phyloP scores from a whole-genome alignment of 2,329 filamentous ascomycete species.

The Lachnellula arida region DNA sequence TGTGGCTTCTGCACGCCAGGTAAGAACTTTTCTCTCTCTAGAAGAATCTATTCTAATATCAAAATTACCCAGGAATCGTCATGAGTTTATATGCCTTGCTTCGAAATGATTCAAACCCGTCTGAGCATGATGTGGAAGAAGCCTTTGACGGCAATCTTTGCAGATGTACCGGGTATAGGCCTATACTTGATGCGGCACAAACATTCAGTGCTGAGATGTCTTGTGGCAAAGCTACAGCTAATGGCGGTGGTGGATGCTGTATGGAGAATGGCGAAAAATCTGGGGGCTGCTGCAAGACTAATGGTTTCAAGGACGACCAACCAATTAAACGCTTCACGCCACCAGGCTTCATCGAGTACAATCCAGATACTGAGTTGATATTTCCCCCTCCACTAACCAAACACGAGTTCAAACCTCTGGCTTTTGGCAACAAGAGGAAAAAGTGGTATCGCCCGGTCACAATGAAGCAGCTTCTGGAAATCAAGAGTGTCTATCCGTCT shows the following conservation, averaged over 20 bases:
- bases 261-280: slow-evolving; percentile 56
- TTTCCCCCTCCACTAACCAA: slow-evolving; percentile 84
- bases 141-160: slow-evolving; percentile 97
- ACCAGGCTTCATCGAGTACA: slow-evolving; percentile 91
- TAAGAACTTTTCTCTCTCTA: too few relatives aligned
- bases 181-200: slow-evolving; percentile 90
- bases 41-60: too few relatives aligned
- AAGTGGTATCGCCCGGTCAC: slow-evolving; percentile 90
- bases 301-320: slow-evolving; percentile 43
- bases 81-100: slow-evolving; percentile 95
- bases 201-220: slow-evolving; percentile 61
- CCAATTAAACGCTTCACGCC: slow-evolving; percentile 69
- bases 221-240: slow-evolving; percentile 47
- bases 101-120: slow-evolving; percentile 74
- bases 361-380: slow-evolving; percentile 89
- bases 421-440: slow-evolving; percentile 92
- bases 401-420: slow-evolving; percentile 74
- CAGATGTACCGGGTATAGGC: slow-evolving; percentile 87
- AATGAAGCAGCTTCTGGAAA: slow-evolving; percentile 80
- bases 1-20: slow-evolving; percentile 93
- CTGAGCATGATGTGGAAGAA: slow-evolving; percentile 83
- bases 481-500: slow-evolving; percentile 78
- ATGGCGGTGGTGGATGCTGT: slow-evolving; percentile 59
- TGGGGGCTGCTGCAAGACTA: slow-evolving; percentile 67
- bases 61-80: slow-evolving; percentile 54